Percentiles rank a stretch among this genome's conserved stretches.
phyloP scores from a whole-genome alignment of 805 yeast species.

The Hanseniaspora vineae region DNA sequence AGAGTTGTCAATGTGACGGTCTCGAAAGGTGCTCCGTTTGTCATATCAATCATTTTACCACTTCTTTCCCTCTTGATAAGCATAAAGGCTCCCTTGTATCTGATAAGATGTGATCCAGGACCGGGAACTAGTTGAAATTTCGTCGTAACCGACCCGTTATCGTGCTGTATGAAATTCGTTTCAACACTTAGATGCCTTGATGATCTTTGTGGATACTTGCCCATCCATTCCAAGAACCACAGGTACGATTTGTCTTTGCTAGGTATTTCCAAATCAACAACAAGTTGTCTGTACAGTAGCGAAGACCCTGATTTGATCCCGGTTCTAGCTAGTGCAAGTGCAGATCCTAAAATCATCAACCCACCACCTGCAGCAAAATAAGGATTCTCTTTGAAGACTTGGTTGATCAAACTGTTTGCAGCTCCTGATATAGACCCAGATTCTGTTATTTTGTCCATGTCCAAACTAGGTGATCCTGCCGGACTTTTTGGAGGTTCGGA shows the following conservation, averaged over 20 bases:
- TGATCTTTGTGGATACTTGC: constrained; percentile 57
- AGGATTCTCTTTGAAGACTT: constrained; percentile 63
- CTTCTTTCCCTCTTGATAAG: constrained; percentile 82
- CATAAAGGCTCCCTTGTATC: constrained; percentile 79
- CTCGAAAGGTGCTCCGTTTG: constrained; percentile 89
- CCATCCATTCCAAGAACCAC: constrained; percentile 97
- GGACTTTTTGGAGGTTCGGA: background rate
- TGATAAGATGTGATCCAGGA: constrained; percentile 84
- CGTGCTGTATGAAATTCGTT: constrained; percentile 76
- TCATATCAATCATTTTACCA: constrained; percentile 75
- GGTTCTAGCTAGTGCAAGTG: constrained; percentile 62
- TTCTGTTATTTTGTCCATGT: background rate
- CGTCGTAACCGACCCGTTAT: constrained; percentile 81
- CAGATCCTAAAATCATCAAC: constrained; percentile 87
- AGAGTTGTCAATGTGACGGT: constrained; percentile 89
- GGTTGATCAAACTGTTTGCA: constrained; percentile 30
- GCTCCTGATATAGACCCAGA: constrained; percentile 18
- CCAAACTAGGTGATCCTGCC: background rate
- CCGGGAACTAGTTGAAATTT: constrained; percentile 91
- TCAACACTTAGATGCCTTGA: constrained; percentile 85
- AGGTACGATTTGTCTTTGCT: constrained; percentile 84
- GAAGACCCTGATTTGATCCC: constrained; percentile 51
- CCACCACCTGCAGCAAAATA: constrained; percentile 99
- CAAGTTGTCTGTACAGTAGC: constrained; percentile 64
- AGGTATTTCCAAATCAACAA: constrained; percentile 88